Base-by-base conservation (phyloP, 768 basidiomycete species). In the Serendipita sp. region DNA sequence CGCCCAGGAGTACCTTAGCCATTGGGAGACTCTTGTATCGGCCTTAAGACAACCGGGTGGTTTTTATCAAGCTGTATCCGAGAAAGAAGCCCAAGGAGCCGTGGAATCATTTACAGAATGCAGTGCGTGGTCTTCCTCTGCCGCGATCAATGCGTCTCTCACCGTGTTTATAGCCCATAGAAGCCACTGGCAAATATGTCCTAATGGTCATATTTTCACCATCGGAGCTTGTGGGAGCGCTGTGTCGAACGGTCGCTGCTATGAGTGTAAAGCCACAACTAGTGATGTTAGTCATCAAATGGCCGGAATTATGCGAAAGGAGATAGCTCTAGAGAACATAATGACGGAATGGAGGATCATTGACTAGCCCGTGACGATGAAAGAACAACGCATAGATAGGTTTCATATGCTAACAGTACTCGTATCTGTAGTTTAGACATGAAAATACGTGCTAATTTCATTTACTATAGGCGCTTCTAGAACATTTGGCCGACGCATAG, bases 211-310 rank as follows among this genome's bases (percentile, higher is more conserved):
- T 67, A 75, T 79, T 0, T 86, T 82, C 64, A 79, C 82, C 1
- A 85, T 86, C 36, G 84, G 70, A 82, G 85, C 64, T 23, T 85
- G 83, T 63, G 84, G 83, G 16, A 82, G 81, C 1, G 83, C 83
- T 0, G 80, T 76, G 76, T 18, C 80, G 68, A 66, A 46, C 1
- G 71, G 79, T 3, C 68, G 34, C 5, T 86, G 85, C 66, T 81
- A 83, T 0, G 85, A 86, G 68, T 86, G 84, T 67, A 75, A 76
- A 11, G 80, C 76, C 3, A 66, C 68, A 0, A 81, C 85, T 64
- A 84, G 84, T 63, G 83, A 38, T 82, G 86, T 66, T 65, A 3
- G 1, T 66, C 85, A 13, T 41, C 7, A 41, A 41, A 41, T 41
- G 38, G 23, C 23, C 23, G 23, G 23, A 23, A 23, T 23, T 23